Evolutionary conservation across 139 green algal genomes (phyloP).

Genomic region (Yamagishiella unicocca): DNA sequence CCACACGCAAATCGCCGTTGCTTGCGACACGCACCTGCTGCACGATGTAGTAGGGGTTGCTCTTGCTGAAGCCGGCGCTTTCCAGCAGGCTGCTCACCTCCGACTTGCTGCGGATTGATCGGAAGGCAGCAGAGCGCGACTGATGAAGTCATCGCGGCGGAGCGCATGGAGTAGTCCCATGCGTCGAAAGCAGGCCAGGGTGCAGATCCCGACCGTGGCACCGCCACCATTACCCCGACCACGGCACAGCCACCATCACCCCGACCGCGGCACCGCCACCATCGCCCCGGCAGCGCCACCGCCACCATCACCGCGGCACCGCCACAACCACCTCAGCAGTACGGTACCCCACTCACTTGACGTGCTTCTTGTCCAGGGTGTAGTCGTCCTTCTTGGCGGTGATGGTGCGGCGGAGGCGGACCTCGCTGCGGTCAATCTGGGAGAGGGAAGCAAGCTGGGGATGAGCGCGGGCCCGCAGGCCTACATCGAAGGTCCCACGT

Average conservation of each 20-base stretch:
- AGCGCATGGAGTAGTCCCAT: too few relatives aligned
- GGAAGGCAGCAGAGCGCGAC: too few relatives aligned
- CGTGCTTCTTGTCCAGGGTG: constrained; percentile 93
- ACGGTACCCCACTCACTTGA: constrained; percentile 70
- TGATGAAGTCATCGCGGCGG: too few relatives aligned
- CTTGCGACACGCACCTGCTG: constrained; percentile 92
- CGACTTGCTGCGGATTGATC: constrained; percentile 77
- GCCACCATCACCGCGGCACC: not conserved
- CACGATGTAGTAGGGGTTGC: constrained; percentile 99
- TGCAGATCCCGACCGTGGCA: too few relatives aligned
- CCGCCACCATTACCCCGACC: too few relatives aligned
- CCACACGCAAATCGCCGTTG: not conserved
- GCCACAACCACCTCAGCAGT: not conserved
- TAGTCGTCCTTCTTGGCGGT: constrained; percentile 97
- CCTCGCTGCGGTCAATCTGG: constrained; percentile 88
- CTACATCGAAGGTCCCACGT: not conserved
- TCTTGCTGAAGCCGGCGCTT: constrained; percentile 94
- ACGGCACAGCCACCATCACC: too few relatives aligned
- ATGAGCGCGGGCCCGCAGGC: too few relatives aligned
- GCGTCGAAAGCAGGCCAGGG: too few relatives aligned
- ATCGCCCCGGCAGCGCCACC: too few relatives aligned
- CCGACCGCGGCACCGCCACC: too few relatives aligned
- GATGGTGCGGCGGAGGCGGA: constrained; percentile 93
- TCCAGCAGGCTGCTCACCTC: constrained; percentile 98
- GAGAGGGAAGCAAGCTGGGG: not conserved